Evolutionary conservation across 257 asterid genomes (phyloP).

Genomic region (Lithospermum erythrorhizon): DNA sequence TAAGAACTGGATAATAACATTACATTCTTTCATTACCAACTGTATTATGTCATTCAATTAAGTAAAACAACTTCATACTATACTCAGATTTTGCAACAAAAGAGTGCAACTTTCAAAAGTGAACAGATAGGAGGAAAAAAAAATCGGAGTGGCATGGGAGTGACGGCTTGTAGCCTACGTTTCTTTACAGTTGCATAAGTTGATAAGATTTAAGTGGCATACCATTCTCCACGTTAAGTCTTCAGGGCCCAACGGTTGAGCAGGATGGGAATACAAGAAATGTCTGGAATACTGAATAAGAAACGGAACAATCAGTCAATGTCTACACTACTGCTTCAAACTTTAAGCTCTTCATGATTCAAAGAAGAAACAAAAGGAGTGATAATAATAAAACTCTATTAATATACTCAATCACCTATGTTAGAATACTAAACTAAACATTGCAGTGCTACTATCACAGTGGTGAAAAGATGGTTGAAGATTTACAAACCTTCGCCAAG

Average conservation of each 20-base stretch:
- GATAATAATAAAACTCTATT: neutral
- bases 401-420: neutral
- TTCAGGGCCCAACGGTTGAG: conserved; percentile 89
- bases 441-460: neutral
- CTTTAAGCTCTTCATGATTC: neutral
- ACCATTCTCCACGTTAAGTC: conserved; percentile 97
- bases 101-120: too few relatives aligned
- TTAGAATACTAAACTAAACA: neutral
- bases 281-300: conserved; percentile 71
- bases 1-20: too few relatives aligned
- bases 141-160: too few relatives aligned
- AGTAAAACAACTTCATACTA: too few relatives aligned
- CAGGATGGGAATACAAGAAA: conserved; percentile 87
- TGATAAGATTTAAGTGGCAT: conserved; percentile 15
- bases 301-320: neutral
- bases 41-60: too few relatives aligned
- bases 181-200: neutral
- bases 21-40: too few relatives aligned
- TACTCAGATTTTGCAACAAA: too few relatives aligned
- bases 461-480: neutral
- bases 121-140: too few relatives aligned
- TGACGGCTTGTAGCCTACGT: too few relatives aligned
- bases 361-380: conserved; percentile 2
- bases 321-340: neutral
- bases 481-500: conserved; percentile 67